Conservation (phyloP, 2,329 filamentous ascomycete genomes). For the Fusarium armeniacum region DNA sequence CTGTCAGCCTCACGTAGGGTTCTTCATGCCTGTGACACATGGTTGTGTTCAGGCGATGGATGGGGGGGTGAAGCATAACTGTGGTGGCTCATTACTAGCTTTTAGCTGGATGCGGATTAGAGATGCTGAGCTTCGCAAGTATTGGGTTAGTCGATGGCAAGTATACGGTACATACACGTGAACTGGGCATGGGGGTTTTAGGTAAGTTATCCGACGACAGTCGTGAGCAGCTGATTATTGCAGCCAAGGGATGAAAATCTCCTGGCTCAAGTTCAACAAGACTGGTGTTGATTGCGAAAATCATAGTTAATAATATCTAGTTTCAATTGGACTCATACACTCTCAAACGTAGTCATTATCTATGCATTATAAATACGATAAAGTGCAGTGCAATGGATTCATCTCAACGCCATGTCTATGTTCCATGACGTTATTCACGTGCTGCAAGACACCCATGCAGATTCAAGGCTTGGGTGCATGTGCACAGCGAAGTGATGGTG, state of each 20-base stretch:
- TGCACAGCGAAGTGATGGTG: neutral
- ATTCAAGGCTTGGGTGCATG: neutral
- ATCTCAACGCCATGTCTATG: neutral
- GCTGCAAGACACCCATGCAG: constrained; percentile 8
- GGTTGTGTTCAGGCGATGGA: constrained; percentile 3
- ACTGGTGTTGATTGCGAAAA: constrained; percentile 4
- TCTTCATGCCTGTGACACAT: neutral
- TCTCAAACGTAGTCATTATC: neutral
- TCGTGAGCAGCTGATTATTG: neutral
- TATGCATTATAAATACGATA: neutral
- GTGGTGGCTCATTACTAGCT: constrained; percentile 14
- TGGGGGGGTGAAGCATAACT: constrained; percentile 25
- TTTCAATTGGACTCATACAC: neutral
- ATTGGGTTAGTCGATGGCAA: constrained; percentile 27
- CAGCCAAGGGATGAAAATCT: constrained; percentile 2
- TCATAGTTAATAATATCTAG: neutral
- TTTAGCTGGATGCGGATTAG: constrained; percentile 25
- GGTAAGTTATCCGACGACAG: constrained; percentile 24
- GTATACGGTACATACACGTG: constrained; percentile 32
- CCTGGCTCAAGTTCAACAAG: neutral
- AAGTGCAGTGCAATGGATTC: neutral
- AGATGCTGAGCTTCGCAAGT: constrained; percentile 23
- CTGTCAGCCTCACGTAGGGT: neutral
- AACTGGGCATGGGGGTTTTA: constrained; percentile 27
- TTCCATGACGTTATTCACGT: constrained; percentile 12